Evolutionary conservation across 306 rosid genomes (phyloP), one percentile per base, ranked within the genome.

Genomic region (Neltuma alba): DNA sequence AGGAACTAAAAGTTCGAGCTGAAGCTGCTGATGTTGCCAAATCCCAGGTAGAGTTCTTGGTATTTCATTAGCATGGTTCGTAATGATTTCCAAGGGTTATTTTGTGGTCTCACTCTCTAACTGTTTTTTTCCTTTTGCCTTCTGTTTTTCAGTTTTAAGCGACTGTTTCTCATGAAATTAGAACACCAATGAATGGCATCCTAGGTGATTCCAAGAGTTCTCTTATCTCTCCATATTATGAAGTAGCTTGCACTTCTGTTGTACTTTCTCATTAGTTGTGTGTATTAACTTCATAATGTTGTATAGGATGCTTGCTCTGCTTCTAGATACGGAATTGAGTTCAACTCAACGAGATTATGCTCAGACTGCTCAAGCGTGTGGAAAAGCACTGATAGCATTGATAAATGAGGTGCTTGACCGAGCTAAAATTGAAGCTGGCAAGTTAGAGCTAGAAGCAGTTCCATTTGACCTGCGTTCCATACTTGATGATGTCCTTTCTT

Each of bases 111-210:
- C 75, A 74, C 33, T 79, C 74, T 82, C 72, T 77, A 70, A 54
- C 34, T 45, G 41, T 25, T 20, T 20, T 48, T 23, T 50, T 20
- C 6, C 70, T 82, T 57, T 81, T 73, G n/a, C n/a, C n/a, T n/a
- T n/a, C n/a, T 23, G 16, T 42, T 41, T 84, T 73, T 64, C 91
- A 93, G 98, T 93, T 93, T 89, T 91, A 93, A 75, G 99, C 99
- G 38, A 96, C 98, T 20, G 98, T 96, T 50, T 96, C 99, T 75
- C 99, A 96, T 76, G 99, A 96, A 93, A 96, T 96, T 31, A 88
- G 99, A 84, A 96, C 99, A n/a, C 99, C 99, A 31, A 93, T 96
- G 98, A 93, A 96, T 72, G 99, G 99, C 78, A 91, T 96, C 79
- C 92, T 96, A 40, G 99, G 99, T 96, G 87, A 75, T 78, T 76